phyloP scores from a whole-genome alignment of 2,329 filamentous ascomycete species.

The Sclerotinia glacialis region DNA sequence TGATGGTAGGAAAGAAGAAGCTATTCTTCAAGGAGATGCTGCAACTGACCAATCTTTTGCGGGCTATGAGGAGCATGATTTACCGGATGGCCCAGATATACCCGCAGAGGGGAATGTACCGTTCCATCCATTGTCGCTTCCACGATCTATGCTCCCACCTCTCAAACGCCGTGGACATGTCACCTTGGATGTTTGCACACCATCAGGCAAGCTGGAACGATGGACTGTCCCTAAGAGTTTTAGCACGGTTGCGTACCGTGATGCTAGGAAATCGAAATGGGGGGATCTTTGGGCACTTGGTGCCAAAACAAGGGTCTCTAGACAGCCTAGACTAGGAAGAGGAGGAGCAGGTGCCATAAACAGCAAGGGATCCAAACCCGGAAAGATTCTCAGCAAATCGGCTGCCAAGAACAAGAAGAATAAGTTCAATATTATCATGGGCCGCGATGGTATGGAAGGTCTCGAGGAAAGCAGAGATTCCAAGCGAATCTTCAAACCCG shows the following conservation, averaged over 20 bases:
- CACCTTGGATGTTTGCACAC: conserved; percentile 86
- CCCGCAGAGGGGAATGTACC: conserved; percentile 29
- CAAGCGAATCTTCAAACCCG: conserved; percentile 30
- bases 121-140: conserved; percentile 64
- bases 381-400: conserved; percentile 35
- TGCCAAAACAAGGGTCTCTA: conserved; percentile 74
- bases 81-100: conserved; percentile 29
- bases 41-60: conserved; percentile 66
- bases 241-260: conserved; percentile 79
- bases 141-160: conserved; percentile 73
- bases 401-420: conserved; percentile 46
- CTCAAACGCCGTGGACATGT: conserved; percentile 88
- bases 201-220: conserved; percentile 78
- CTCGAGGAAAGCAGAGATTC: conserved; percentile 33
- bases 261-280: conserved; percentile 87
- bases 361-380: conserved; percentile 41
- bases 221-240: conserved; percentile 88
- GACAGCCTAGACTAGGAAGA: conserved; percentile 59
- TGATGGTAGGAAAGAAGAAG: conserved; percentile 44
- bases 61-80: conserved; percentile 60
- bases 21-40: conserved; percentile 50
- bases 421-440: conserved; percentile 42
- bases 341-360: conserved; percentile 30
- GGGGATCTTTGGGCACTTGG: conserved; percentile 95
- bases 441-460: conserved; percentile 35